Evolutionary conservation across 2,329 filamentous ascomycete species (phyloP).

Genomic region (Aspergillus niger): DNA sequence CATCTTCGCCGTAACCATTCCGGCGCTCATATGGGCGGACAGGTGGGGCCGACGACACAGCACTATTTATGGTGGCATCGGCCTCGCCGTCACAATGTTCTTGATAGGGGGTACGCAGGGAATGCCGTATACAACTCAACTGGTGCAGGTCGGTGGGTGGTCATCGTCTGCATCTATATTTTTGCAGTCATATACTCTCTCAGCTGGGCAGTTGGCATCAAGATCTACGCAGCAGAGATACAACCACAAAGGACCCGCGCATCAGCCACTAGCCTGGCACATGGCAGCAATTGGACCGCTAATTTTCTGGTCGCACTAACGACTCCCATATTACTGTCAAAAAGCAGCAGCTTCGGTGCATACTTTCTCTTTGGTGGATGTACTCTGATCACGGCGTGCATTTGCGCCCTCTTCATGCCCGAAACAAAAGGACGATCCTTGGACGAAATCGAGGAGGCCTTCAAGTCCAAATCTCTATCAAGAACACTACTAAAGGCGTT

Average conservation of each 20-base stretch:
- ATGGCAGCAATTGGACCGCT: slow-evolving; percentile 54
- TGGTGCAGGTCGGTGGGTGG: slow-evolving; percentile 35
- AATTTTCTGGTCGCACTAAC: slow-evolving; percentile 51
- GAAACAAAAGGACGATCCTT: slow-evolving; percentile 53
- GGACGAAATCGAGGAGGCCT: slow-evolving; percentile 54
- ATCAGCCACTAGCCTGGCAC: slow-evolving; percentile 55
- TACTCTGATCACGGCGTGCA: slow-evolving; percentile 40
- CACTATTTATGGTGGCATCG: slow-evolving; percentile 56
- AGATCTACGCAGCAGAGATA: slow-evolving; percentile 62
- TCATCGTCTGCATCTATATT: slow-evolving; percentile 32
- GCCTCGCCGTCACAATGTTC: slow-evolving; percentile 46
- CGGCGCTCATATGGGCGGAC: slow-evolving; percentile 59
- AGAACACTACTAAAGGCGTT: slow-evolving; percentile 11
- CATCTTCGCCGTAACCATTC: slow-evolving; percentile 60
- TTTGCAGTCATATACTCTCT: slow-evolving; percentile 34
- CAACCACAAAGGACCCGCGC: slow-evolving; percentile 59
- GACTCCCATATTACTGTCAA: slow-evolving; percentile 47
- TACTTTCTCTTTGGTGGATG: slow-evolving; percentile 52
- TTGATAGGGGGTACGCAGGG: slow-evolving; percentile 36
- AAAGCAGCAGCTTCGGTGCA: slow-evolving; percentile 46
- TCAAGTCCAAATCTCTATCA: slow-evolving; percentile 32
- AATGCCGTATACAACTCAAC: slow-evolving; percentile 30
- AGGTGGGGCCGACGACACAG: slow-evolving; percentile 59
- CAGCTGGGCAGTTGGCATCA: slow-evolving; percentile 58
- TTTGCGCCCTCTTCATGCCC: slow-evolving; percentile 51